A percentile compares a stretch with the other conserved stretches of the same genome.
Conservation (phyloP, 768 basidiomycete species). For the Amanita subjunquillea region DNA sequence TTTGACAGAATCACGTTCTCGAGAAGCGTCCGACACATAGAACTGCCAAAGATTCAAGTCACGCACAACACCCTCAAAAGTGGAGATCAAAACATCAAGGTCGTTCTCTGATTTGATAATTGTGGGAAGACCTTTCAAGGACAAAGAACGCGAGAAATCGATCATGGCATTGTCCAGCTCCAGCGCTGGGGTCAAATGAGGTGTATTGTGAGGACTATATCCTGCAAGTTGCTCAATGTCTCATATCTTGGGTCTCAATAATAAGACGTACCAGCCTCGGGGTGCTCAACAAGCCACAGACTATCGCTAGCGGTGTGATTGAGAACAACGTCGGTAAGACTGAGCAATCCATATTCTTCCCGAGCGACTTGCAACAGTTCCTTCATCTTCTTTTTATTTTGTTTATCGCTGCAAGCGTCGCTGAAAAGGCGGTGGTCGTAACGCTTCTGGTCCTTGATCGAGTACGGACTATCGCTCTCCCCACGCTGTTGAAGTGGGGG, state of each 20-base stretch:
- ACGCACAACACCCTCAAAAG: conserved; percentile 52
- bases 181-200: conserved; percentile 85
- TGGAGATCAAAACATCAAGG: conserved; percentile 52
- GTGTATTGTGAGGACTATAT: conserved; percentile 83
- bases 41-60: conserved; percentile 83
- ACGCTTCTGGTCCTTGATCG: conserved; percentile 76
- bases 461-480: conserved; percentile 85
- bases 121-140: conserved; percentile 62
- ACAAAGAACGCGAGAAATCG: conserved; percentile 63
- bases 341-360: conserved; percentile 82
- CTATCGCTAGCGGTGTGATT: conserved; percentile 97
- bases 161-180: conserved; percentile 86
- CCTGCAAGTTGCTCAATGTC: conserved; percentile 31
- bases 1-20: conserved; percentile 51
- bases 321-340: conserved; percentile 90
- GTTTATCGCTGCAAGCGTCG: conserved; percentile 26
- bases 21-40: conserved; percentile 73
- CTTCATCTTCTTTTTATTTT: conserved; percentile 47
- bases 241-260: background rate
- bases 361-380: conserved; percentile 59
- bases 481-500: conserved; percentile 92
- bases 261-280: conserved; percentile 71
- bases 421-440: conserved; percentile 75
- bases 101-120: conserved; percentile 55
- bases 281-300: conserved; percentile 85